Base-by-base conservation (phyloP, 306 rosid genomes). In the Pyrus betulifolia region DNA sequence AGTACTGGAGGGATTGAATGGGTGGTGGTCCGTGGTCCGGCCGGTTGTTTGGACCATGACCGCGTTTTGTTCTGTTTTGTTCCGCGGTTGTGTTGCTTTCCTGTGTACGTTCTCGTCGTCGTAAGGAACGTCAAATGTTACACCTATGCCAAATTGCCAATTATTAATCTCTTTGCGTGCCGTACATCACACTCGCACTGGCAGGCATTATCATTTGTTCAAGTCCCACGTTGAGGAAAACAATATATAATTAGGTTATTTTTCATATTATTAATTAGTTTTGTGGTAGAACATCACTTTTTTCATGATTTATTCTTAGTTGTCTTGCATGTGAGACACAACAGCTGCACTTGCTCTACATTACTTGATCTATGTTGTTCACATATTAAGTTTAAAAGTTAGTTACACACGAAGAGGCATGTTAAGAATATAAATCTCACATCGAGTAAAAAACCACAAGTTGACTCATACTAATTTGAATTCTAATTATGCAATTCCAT, bases 371-470 rank as follows among this genome's bases (percentile, higher is more conserved):
- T 49, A 0, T 49, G 8, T 17, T 0, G 8, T 49, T 2, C 3
- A 2, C 8, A 2, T 49, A 15, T 2, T 17, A 49, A 6, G 3
- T 49, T 49, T 49, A 2, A 49, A 49, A 49, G 0, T 49, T 49
- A 0, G 0, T 1, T 18, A 5, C 8, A 17, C 18, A 49, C 6
- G 2, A 49, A 49, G 0, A 2, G 0, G 19, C 21, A 2, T 49
- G 8, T 49, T 4, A 3, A 49, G 6, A 49, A 8, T 15, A 49
- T 5, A 18, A 49, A 49, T 49, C 21, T 49, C 21, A 4, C 3
- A 0, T 17, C 3, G 0, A 2, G 6, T 49, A 0, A 49, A 15
- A 18, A 49, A 15, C 8, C 21, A 5, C 18, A 18, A 49, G 55
- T 15, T 49, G 55, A 6, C 15, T 49, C 8, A 17, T 2, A 49